Percentiles rank a stretch among this genome's conserved stretches.
Conservation (phyloP, 2,329 filamentous ascomycete species). For the Cercospora zeae-maydis region DNA sequence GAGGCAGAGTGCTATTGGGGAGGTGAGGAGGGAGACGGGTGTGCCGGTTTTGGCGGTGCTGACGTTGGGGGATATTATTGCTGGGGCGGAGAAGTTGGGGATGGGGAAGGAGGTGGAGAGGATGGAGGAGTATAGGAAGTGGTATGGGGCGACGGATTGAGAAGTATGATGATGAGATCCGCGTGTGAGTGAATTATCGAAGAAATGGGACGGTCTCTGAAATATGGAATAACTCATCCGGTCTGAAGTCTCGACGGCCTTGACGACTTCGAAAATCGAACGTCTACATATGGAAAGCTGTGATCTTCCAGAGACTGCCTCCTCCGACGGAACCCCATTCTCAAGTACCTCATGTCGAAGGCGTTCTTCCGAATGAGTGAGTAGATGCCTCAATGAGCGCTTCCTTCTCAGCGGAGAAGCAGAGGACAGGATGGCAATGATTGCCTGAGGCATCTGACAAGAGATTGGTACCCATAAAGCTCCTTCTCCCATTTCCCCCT, state of each 20-base stretch:
- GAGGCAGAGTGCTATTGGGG: constrained; percentile 76
- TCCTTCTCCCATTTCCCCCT: background rate
- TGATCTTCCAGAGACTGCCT: no score
- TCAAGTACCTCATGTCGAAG: background rate
- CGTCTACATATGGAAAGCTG: background rate
- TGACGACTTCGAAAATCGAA: no score
- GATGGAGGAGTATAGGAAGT: constrained; percentile 67
- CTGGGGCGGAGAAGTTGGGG: constrained; percentile 44
- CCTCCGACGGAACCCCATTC: no score
- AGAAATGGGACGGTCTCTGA: background rate
- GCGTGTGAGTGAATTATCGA: background rate
- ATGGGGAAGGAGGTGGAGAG: constrained; percentile 48
- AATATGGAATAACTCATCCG: no score
- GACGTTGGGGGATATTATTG: constrained; percentile 73
- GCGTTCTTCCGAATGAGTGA: background rate
- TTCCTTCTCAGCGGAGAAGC: background rate
- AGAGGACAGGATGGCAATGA: background rate
- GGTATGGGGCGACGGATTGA: constrained; percentile 36
- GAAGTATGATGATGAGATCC: no score
- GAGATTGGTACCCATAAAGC: background rate
- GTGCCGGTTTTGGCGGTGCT: constrained; percentile 82
- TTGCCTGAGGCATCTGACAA: background rate
- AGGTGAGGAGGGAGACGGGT: constrained; percentile 76
- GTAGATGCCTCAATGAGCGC: background rate
- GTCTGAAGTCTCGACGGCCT: background rate